phyloP scores from a whole-genome alignment of 768 basidiomycete species.

The Tulasnella calospora region DNA sequence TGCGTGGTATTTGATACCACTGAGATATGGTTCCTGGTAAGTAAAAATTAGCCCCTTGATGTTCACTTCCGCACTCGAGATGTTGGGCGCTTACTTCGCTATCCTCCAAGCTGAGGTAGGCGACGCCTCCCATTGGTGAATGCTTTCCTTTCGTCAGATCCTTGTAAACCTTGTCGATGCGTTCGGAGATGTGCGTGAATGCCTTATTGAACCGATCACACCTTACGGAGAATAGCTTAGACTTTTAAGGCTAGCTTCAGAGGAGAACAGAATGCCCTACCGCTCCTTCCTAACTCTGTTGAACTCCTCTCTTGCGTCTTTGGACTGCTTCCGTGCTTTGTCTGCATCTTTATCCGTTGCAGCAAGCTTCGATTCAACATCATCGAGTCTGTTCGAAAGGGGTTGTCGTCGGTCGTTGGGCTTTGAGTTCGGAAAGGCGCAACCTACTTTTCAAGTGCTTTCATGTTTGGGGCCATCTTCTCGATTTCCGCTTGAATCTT shows the following conservation, averaged over 20 bases:
- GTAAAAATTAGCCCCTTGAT: neutral
- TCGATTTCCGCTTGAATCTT: slow-evolving; percentile 79
- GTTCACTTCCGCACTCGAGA: neutral
- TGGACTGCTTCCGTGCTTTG: slow-evolving; percentile 83
- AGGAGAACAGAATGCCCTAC: slow-evolving; percentile 40
- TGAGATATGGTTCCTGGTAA: slow-evolving; percentile 69
- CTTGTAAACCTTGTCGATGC: slow-evolving; percentile 95
- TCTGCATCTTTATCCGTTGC: slow-evolving; percentile 93
- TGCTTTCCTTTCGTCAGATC: slow-evolving; percentile 94
- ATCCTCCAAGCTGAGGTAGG: slow-evolving; percentile 93
- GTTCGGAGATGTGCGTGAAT: slow-evolving; percentile 91
- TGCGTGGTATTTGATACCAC: slow-evolving; percentile 96
- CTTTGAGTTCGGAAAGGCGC: neutral
- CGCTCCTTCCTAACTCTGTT: slow-evolving; percentile 78
- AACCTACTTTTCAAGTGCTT: slow-evolving; percentile 81
- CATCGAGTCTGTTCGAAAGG: slow-evolving; percentile 57
- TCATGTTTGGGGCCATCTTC: slow-evolving; percentile 92
- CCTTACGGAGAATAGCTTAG: slow-evolving; percentile 36
- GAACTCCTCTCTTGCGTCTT: slow-evolving; percentile 84
- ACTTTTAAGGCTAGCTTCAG: neutral
- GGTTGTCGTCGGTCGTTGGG: neutral
- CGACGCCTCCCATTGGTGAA: slow-evolving; percentile 91
- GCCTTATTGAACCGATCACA: slow-evolving; percentile 91
- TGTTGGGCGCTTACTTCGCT: slow-evolving; percentile 60
- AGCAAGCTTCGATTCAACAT: slow-evolving; percentile 75